phyloP scores from a whole-genome alignment of 139 green algal species.

The Chlorella sp. region DNA sequence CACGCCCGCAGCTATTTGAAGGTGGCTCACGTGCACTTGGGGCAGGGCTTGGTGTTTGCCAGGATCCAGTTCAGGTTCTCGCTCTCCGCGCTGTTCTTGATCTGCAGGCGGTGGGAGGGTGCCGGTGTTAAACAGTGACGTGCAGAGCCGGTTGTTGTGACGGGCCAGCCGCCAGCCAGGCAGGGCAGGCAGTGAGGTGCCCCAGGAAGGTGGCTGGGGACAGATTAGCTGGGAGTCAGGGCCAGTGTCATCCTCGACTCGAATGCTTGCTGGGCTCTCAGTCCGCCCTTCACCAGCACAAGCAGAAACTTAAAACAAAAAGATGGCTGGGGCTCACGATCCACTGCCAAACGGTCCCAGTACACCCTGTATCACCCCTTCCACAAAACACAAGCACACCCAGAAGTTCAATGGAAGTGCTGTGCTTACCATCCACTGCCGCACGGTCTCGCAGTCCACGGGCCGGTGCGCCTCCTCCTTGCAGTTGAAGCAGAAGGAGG shows the following conservation, averaged over 20 bases:
- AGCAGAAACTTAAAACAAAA: no score
- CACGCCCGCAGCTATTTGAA: neutral
- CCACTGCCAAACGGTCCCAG: no score
- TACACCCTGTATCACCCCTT: neutral
- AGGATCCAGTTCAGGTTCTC: conserved; percentile 88
- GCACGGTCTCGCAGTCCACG: conserved; percentile 51
- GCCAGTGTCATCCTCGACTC: no score
- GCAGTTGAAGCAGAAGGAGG: conserved; percentile 82
- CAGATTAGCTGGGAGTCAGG: no score
- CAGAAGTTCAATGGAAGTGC: neutral
- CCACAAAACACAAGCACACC: neutral
- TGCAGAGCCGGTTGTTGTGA: no score
- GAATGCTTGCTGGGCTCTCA: no score
- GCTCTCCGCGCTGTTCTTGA: conserved; percentile 84
- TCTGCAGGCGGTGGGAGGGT: conserved; percentile 3
- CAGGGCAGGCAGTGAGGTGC: no score
- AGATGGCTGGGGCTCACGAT: no score
- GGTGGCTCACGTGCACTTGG: conserved; percentile 60
- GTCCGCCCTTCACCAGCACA: no score
- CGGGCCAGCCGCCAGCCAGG: neutral
- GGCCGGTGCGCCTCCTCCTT: conserved; percentile 83
- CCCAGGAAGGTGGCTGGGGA: no score
- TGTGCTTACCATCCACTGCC: conserved; percentile 37
- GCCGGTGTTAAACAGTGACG: neutral
- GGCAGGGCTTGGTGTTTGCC: conserved; percentile 87